Percentiles rank a stretch among this genome's conserved stretches.
Evolutionary conservation across 2,329 filamentous ascomycete species (phyloP).

Genomic region (Ophiocordyceps unilateralis): DNA sequence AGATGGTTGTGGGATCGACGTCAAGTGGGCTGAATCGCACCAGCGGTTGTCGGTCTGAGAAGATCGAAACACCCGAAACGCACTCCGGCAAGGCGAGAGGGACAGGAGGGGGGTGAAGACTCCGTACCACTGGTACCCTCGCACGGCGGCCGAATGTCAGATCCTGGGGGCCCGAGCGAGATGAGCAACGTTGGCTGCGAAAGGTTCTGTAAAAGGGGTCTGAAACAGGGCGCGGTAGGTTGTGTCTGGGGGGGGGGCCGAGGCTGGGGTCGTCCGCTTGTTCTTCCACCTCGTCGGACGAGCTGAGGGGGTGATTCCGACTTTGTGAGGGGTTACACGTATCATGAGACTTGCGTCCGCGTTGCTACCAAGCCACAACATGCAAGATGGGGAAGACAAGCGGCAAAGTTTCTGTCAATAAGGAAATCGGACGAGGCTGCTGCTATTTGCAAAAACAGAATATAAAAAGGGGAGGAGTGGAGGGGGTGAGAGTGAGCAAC

Average conservation of each 20-base stretch:
- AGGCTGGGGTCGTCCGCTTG: not conserved
- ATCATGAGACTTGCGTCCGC: slow-evolving; percentile 7
- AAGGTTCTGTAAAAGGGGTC: slow-evolving; percentile 2
- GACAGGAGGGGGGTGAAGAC: slow-evolving; percentile 1
- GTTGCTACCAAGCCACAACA: slow-evolving; percentile 3
- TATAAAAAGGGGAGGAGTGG: slow-evolving; percentile 3
- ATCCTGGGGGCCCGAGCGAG: slow-evolving; percentile 7
- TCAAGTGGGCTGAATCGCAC: slow-evolving; percentile 5
- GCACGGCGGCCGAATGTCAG: slow-evolving; percentile 2
- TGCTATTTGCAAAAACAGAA: not conserved
- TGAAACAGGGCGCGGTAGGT: slow-evolving; percentile 6
- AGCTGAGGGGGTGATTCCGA: slow-evolving; percentile 1
- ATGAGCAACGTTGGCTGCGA: slow-evolving; percentile 1
- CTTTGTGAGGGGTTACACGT: slow-evolving; percentile 4
- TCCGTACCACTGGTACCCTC: slow-evolving; percentile 2
- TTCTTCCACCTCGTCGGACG: not conserved
- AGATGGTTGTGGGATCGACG: slow-evolving; percentile 3
- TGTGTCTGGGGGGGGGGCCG: slow-evolving; percentile 1
- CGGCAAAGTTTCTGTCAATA: too few species aligned
- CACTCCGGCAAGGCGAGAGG: slow-evolving; percentile 2
- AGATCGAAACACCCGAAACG: slow-evolving; percentile 8
- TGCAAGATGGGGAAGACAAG: not conserved
- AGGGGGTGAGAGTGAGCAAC: not conserved
- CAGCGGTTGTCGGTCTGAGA: slow-evolving; percentile 2
- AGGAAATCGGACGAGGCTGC: too few species aligned